phyloP scores from a whole-genome alignment of 495 filamentous ascomycete genomes.

The Recurvomyces mirabilis region DNA sequence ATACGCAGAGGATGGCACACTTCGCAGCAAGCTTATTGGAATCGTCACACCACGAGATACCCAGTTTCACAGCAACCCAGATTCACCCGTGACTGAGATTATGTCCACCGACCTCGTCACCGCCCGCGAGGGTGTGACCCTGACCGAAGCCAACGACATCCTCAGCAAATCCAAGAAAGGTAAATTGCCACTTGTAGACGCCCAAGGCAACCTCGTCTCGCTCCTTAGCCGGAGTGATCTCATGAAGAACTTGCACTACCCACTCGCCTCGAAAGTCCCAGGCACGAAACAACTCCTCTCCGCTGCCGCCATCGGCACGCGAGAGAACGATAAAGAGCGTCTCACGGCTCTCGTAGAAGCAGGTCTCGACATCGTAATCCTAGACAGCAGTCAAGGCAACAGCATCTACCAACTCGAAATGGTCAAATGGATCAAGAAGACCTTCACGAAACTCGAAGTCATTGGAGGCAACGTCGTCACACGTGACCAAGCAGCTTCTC shows the following conservation, averaged over 20 bases:
- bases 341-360: constrained; percentile 85
- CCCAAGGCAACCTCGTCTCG: constrained; percentile 74
- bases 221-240: constrained; percentile 94
- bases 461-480: constrained; percentile 98
- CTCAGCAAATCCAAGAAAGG: constrained; percentile 95
- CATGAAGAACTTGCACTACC: constrained; percentile 98
- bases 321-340: constrained; percentile 77
- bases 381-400: constrained; percentile 95
- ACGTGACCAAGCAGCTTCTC: constrained; percentile 76
- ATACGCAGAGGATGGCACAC: constrained; percentile 71
- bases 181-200: constrained; percentile 93
- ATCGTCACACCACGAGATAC: constrained; percentile 97
- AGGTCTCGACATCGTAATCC: constrained; percentile 86
- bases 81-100: constrained; percentile 69
- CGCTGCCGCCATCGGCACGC: constrained; percentile 88
- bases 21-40: constrained; percentile 87
- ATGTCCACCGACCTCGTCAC: constrained; percentile 97
- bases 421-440: constrained; percentile 87
- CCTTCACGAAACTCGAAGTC: constrained; percentile 76
- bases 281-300: constrained; percentile 96
- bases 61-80: constrained; percentile 68
- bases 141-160: constrained; percentile 83
- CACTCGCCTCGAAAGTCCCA: constrained; percentile 89
- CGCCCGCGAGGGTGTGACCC: constrained; percentile 69
- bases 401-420: constrained; percentile 94